Evolutionary conservation across 495 filamentous ascomycete genomes (phyloP).

Genomic region (Aspergillus panamensis): DNA sequence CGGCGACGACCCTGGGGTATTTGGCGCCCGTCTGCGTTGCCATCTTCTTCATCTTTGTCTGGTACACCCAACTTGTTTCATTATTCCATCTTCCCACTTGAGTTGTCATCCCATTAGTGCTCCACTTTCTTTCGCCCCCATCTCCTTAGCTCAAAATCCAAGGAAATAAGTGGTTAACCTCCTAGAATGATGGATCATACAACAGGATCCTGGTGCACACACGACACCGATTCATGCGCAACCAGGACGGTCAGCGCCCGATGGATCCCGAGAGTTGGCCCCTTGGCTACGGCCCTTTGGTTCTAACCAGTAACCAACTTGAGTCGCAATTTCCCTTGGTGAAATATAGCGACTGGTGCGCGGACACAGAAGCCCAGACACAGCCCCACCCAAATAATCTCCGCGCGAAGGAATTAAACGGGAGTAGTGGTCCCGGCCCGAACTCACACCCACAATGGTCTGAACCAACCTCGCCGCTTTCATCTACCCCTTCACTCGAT

Average conservation of each 20-base stretch:
- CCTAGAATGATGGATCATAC: conserved; percentile 13
- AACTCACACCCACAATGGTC: neutral
- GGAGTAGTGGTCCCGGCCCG: neutral
- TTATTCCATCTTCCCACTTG: neutral
- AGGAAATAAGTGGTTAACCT: neutral
- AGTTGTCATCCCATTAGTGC: neutral
- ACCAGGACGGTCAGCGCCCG: neutral
- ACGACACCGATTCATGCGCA: conserved; percentile 9
- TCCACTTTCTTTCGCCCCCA: neutral
- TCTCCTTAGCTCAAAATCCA: neutral
- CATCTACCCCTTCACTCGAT: neutral
- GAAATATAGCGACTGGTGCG: conserved; percentile 81
- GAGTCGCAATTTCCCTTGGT: conserved; percentile 84
- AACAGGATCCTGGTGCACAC: conserved; percentile 18
- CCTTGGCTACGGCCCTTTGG: conserved; percentile 1
- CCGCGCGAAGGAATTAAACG: neutral
- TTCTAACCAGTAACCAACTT: conserved; percentile 52
- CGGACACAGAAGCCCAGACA: conserved; percentile 32
- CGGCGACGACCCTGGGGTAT: conserved; percentile 13
- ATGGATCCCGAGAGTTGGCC: conserved; percentile 17
- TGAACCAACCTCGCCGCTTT: neutral
- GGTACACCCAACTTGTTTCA: conserved; percentile 3
- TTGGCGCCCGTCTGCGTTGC: conserved; percentile 21
- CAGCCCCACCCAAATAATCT: neutral
- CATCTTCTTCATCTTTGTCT: conserved; percentile 15